These are phyloP conservation scores for Microsporum audouinii DNA, from an alignment of 2,329 filamentous ascomycete species.

Conservation along the genomic window DNA sequence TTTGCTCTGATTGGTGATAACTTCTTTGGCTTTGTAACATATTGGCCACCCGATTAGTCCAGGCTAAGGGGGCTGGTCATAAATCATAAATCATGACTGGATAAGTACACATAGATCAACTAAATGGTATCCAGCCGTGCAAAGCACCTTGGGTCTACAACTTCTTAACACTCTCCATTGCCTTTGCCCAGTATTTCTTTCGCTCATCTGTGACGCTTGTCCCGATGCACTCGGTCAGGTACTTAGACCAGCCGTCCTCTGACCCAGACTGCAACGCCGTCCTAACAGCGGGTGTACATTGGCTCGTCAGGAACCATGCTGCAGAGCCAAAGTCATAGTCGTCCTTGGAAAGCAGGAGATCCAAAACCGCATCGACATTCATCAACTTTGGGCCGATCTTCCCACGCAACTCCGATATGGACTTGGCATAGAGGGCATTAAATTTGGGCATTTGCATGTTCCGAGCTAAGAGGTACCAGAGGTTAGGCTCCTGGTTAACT, in stretches of 20 bases:
- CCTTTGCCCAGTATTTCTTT: slow-evolving; percentile 40
- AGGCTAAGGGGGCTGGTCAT: not conserved
- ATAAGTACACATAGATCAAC: not conserved
- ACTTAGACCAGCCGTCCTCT: slow-evolving; percentile 40
- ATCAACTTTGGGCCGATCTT: slow-evolving; percentile 25
- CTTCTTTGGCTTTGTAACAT: not conserved
- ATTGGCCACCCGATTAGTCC: no score
- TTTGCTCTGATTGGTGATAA: not conserved
- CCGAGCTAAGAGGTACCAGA: slow-evolving; percentile 31
- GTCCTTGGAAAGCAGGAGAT: slow-evolving; percentile 39
- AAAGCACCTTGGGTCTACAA: not conserved
- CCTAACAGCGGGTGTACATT: slow-evolving; percentile 41
- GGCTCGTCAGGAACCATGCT: slow-evolving; percentile 49
- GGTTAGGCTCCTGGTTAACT: not conserved
- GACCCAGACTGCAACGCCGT: slow-evolving; percentile 37
- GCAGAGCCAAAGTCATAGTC: slow-evolving; percentile 47
- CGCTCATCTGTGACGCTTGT: slow-evolving; percentile 39
- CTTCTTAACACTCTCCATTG: slow-evolving; percentile 23
- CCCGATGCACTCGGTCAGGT: slow-evolving; percentile 44
- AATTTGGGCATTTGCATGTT: slow-evolving; percentile 52
- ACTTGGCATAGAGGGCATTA: slow-evolving; percentile 45
- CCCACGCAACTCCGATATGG: slow-evolving; percentile 34
- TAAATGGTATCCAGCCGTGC: not conserved
- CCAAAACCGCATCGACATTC: slow-evolving; percentile 36
- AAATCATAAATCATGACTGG: not conserved